phyloP scores from a whole-genome alignment of 2,329 filamentous ascomycete species.

The Orbilia javanica region DNA sequence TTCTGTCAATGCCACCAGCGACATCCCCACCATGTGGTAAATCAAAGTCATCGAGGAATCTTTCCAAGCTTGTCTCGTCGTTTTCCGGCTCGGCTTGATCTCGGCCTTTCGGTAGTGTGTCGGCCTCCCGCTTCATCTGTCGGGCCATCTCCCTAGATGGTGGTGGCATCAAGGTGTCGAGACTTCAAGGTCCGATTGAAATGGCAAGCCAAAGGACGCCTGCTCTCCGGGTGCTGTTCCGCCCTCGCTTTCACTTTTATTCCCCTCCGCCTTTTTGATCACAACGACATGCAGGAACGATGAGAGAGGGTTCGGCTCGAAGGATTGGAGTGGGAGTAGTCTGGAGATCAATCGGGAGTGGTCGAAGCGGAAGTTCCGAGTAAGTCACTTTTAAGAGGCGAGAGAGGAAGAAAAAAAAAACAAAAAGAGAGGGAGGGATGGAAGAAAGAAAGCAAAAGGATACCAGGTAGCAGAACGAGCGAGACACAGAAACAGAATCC shows the following conservation, averaged over 20 bases:
- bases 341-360: constrained; percentile 9
- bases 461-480: no score
- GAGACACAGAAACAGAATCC: background rate
- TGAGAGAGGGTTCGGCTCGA: constrained; percentile 3
- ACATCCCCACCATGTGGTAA: constrained; percentile 35
- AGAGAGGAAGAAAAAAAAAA: background rate
- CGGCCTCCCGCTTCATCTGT: constrained; percentile 15
- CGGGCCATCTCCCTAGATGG: constrained; percentile 35
- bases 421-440: constrained; percentile 11
- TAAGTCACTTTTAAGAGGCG: background rate
- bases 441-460: no score
- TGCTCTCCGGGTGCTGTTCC: background rate
- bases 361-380: constrained; percentile 20
- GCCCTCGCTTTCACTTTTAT: constrained; percentile 5
- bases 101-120: constrained; percentile 38
- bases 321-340: background rate
- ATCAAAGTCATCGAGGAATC: constrained; percentile 46
- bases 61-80: constrained; percentile 44
- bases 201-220: constrained; percentile 5
- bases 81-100: constrained; percentile 31
- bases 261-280: background rate
- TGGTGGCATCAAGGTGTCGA: constrained; percentile 44
- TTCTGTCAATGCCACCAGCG: constrained; percentile 36
- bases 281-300: constrained; percentile 13
- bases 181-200: background rate